These are phyloP conservation scores for Yarrowia sp. DNA, from an alignment of 805 yeast genomes.

Conservation along the genomic window DNA sequence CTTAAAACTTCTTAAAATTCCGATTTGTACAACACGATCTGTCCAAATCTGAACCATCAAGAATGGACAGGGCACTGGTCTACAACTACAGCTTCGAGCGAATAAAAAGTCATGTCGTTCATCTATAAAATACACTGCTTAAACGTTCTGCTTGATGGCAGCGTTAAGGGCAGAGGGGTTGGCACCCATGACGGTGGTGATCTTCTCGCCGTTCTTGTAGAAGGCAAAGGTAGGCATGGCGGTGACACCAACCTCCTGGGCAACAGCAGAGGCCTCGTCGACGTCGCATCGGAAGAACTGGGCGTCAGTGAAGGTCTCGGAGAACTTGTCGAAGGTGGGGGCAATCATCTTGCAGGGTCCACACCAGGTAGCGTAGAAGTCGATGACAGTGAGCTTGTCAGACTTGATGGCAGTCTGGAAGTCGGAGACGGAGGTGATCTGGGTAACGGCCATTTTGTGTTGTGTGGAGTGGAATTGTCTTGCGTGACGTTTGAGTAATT, in stretches of 20 bases:
- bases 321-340: slow-evolving; percentile 64
- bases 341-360: slow-evolving; percentile 98
- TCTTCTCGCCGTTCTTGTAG: slow-evolving; percentile 77
- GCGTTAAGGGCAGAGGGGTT: slow-evolving; percentile 55
- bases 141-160: slow-evolving; percentile 58
- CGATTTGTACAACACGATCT: too few relatives aligned
- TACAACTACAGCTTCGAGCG: too few relatives aligned
- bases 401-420: slow-evolving; percentile 62
- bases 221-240: slow-evolving; percentile 70
- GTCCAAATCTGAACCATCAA: too few relatives aligned
- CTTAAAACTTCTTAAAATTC: too few relatives aligned
- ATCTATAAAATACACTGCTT: slow-evolving; percentile 15
- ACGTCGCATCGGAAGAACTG: slow-evolving; percentile 89
- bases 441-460: slow-evolving; percentile 49
- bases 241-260: slow-evolving; percentile 65
- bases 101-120: not conserved
- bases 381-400: slow-evolving; percentile 81
- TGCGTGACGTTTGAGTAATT: slow-evolving; percentile 16
- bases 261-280: slow-evolving; percentile 69
- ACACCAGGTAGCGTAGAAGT: slow-evolving; percentile 97
- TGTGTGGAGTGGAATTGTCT: slow-evolving; percentile 26
- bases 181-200: slow-evolving; percentile 83
- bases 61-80: too few relatives aligned
- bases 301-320: slow-evolving; percentile 55
- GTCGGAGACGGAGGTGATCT: slow-evolving; percentile 50